phyloP scores from a whole-genome alignment of 1,284 basidiomycete genomes.

The Sporisorium scitamineum region DNA sequence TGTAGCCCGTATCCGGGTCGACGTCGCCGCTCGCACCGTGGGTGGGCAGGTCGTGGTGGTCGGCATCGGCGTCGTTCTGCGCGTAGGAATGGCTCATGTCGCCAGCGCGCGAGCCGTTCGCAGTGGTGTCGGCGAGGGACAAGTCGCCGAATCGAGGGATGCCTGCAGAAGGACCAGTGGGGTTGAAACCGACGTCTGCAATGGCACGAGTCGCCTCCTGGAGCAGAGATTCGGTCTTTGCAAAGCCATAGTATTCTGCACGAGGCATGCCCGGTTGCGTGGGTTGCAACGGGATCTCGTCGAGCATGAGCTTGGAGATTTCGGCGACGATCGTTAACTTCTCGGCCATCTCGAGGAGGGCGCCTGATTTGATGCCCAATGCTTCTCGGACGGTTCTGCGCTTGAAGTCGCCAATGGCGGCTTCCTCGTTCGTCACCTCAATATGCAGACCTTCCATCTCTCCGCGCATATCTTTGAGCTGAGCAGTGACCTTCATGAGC shows the following conservation, averaged over 20 bases:
- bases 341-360: slow-evolving; percentile 84
- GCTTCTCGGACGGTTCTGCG: slow-evolving; percentile 78
- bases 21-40: slow-evolving; percentile 18
- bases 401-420: slow-evolving; percentile 86
- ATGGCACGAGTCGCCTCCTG: slow-evolving; percentile 57
- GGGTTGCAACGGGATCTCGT: slow-evolving; percentile 83
- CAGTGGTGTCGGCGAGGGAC: slow-evolving; percentile 30
- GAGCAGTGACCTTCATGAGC: slow-evolving; percentile 79
- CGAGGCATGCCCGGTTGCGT: slow-evolving; percentile 85
- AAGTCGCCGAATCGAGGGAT: slow-evolving; percentile 41
- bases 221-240: slow-evolving; percentile 59
- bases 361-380: slow-evolving; percentile 88
- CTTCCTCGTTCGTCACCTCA: slow-evolving; percentile 86
- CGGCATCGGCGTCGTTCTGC: slow-evolving; percentile 9
- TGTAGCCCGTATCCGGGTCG: slow-evolving; percentile 35
- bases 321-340: slow-evolving; percentile 88
- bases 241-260: slow-evolving; percentile 75
- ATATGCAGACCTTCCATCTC: slow-evolving; percentile 82
- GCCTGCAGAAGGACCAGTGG: slow-evolving; percentile 40
- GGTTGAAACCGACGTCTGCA: slow-evolving; percentile 60
- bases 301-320: slow-evolving; percentile 81
- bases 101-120: slow-evolving; percentile 18
- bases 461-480: slow-evolving; percentile 79
- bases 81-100: slow-evolving; percentile 30
- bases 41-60: slow-evolving; percentile 15